Conservation (phyloP, 2,329 filamentous ascomycete genomes). For the Alternaria solani region DNA sequence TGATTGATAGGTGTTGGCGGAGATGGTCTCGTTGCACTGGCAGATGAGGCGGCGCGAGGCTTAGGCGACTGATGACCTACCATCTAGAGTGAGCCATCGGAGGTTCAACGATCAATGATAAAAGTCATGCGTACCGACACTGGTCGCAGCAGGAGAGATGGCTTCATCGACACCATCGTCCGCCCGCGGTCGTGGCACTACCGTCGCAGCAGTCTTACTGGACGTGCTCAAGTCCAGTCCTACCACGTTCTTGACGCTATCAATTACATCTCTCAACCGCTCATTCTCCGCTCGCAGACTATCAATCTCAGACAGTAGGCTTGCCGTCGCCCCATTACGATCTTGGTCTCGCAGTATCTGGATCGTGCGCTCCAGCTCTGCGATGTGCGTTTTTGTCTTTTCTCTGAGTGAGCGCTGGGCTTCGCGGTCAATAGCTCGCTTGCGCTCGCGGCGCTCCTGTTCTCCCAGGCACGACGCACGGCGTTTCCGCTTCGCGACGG, state of each 20-base stretch:
- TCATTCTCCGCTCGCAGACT: constrained; percentile 45
- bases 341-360: constrained; percentile 47
- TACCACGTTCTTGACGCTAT: constrained; percentile 44
- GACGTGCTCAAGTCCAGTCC: constrained; percentile 31
- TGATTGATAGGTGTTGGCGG: constrained; percentile 19
- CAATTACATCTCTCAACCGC: constrained; percentile 43
- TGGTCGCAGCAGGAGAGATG: constrained; percentile 29
- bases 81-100: constrained; percentile 29
- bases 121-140: constrained; percentile 36
- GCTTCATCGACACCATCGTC: constrained; percentile 14
- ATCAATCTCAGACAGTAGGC: constrained; percentile 44
- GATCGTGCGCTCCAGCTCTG: constrained; percentile 48
- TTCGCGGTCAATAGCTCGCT: constrained; percentile 48
- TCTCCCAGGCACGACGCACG: constrained; percentile 46
- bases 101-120: constrained; percentile 1
- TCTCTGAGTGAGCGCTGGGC: constrained; percentile 47
- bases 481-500: constrained; percentile 45
- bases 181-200: neutral
- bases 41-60: constrained; percentile 26
- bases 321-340: constrained; percentile 42
- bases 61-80: constrained; percentile 38
- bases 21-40: constrained; percentile 24
- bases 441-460: constrained; percentile 46
- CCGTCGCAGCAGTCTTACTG: constrained; percentile 13
- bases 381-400: constrained; percentile 50